Base-by-base conservation (phyloP, 441 rosid species). In the Codiaeum variegatum region DNA sequence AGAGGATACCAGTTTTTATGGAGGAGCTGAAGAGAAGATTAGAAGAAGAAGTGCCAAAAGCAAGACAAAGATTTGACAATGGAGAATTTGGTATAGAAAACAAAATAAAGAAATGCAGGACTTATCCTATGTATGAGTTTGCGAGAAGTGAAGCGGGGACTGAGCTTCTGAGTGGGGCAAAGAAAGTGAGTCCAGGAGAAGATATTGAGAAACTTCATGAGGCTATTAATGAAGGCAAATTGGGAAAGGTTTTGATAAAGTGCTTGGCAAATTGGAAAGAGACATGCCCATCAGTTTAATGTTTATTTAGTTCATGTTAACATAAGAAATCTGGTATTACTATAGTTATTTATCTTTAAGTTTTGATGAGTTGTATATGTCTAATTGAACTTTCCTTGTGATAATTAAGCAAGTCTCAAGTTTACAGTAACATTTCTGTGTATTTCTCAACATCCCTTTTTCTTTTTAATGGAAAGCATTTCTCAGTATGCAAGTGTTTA, bases 141-240 rank as follows among this genome's bases (percentile, higher is more conserved):
- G 79, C 75, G 72, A 77, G 85, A 73, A 60, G 15, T 44, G 78
- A 83, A 56, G 66, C 62, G 31, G 79, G 80, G 31, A 80, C 81
- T 46, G 75, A 77, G 74, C 73, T 80, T 28, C 81, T 82, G 6
- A 75, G 83, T 62, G 81, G 85, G 19, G 82, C 76, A 24, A 83
- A 77, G 80, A 78, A 78, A 58, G 75, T 73, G 47, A 80, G 85
- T 62, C 85, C 83, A 21, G 85, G 82, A 52, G 85, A 80, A 74
- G 84, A 78, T 34, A 81, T 81, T 38, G 86, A 82, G 80, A 85
- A 83, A 75, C 82, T 83, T 64, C 62, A 73, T 56, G 82, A 79
- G 44, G 82, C 83, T 42, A 81, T 83, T 32, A 64, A 81, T 29
- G 81, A 75, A 70, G 86, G 83, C 2, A 82, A 79, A 56, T 28